Conservation (phyloP, 169 alveolate species). For the Plasmodium vinckei region DNA sequence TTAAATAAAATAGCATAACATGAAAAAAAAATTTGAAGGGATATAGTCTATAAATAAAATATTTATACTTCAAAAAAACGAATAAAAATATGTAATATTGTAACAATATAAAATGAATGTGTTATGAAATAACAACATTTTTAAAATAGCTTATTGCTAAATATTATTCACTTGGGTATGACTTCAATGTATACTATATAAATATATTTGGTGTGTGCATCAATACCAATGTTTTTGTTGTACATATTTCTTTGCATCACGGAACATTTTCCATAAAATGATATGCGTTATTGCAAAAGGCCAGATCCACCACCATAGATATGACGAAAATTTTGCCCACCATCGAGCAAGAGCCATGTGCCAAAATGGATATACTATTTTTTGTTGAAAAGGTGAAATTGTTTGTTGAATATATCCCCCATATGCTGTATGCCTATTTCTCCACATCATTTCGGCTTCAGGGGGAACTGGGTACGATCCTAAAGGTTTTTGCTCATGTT, state of each 20-base stretch:
- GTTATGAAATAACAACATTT: too few species aligned
- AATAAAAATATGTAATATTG: too few species aligned
- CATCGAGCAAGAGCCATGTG: constrained; percentile 91
- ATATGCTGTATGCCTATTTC: constrained; percentile 86
- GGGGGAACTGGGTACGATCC: constrained; percentile 92
- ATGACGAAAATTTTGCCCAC: constrained; percentile 86
- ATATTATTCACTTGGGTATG: too few species aligned
- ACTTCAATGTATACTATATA: too few species aligned
- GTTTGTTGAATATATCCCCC: constrained; percentile 91
- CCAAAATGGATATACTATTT: constrained; percentile 88
- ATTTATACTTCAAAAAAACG: too few species aligned
- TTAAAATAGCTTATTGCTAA: too few species aligned
- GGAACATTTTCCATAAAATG: constrained; percentile 68
- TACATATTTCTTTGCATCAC: constrained; percentile 73
- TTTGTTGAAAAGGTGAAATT: constrained; percentile 90
- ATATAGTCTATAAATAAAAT: too few species aligned
- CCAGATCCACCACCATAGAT: constrained; percentile 86
- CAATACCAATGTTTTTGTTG: constrained; percentile 66
- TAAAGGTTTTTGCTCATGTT: constrained; percentile 86
- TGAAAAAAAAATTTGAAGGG: too few species aligned
- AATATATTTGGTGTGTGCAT: background rate
- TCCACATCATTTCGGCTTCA: constrained; percentile 91
- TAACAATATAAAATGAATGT: too few species aligned
- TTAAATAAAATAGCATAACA: too few species aligned
- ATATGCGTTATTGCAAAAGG: constrained; percentile 80